Conservation (phyloP, 148 eudicot genomes). For the Suaeda aralocaspica region DNA sequence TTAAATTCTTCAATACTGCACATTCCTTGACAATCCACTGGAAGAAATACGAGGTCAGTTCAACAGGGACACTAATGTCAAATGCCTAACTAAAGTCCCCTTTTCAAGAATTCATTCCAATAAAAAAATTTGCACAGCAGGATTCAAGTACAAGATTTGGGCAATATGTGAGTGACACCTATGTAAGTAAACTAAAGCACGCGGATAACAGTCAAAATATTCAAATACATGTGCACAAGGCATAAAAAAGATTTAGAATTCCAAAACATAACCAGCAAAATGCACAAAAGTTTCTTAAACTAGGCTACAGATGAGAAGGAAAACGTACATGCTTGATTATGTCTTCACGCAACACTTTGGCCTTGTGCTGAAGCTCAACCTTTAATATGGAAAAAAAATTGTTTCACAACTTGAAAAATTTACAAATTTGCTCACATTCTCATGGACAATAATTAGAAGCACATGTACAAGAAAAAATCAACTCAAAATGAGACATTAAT, state of each 20-base stretch:
- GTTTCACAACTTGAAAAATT: neutral
- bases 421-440: neutral
- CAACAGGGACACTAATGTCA: neutral
- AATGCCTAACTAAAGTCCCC: too few species aligned
- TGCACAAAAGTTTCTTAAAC: too few species aligned
- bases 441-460: neutral
- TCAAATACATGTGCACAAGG: too few species aligned
- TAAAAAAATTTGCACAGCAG: too few species aligned
- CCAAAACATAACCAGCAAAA: too few species aligned
- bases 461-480: neutral
- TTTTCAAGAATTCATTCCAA: too few species aligned
- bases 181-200: too few species aligned
- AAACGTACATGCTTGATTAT: slow-evolving; percentile 29
- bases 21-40: slow-evolving; percentile 32
- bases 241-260: too few species aligned
- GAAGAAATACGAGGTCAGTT: neutral
- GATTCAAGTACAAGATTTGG: too few species aligned
- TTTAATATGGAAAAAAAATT: neutral
- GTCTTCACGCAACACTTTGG: slow-evolving; percentile 28
- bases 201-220: too few species aligned
- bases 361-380: slow-evolving; percentile 34
- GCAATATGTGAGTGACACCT: too few species aligned
- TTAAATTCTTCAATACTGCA: slow-evolving; percentile 27
- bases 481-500: neutral
- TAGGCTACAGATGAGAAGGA: neutral